Base-by-base conservation (phyloP, 495 filamentous ascomycete species). In the Aspergillus bridgeri region DNA sequence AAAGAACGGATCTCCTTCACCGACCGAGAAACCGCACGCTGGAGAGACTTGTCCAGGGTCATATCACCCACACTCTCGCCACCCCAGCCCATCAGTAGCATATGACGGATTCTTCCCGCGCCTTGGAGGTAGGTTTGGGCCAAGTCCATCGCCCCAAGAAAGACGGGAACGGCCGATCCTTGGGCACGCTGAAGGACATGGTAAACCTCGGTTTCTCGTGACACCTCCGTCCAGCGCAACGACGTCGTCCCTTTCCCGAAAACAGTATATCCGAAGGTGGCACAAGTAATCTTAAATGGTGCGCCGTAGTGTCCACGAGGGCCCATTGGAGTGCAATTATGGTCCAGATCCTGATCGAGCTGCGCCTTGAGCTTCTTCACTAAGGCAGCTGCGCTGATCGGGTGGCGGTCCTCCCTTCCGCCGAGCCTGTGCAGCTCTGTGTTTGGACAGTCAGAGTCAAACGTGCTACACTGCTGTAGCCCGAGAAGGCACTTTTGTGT, bases 11-110 rank as follows among this genome's bases (percentile, higher is more conserved):
- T 54, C 42, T 62, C 62, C 42, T 54, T 62, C 25, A 69, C 29
- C 11, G 56, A 60, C 33, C 53, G 67, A 5, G 48, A 62, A 48
- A 62, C 50, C 17, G 29, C 54, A 48, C 5, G 15, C 25, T 50
- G 24, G 17, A 58, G n/a, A 55, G 20, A 45, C 52, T 42, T 42
- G 17, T 57, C 27, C 21, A 56, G 27, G 27, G 43, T 22, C 2
- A 2, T 45, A 48, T 56, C 23, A 46, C 42, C 25, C 44, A 57
- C 48, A n/a, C 33, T 53, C 47, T 75, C 61, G 3, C 76, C 75
- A 9, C 60, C 79, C 75, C 68, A 82, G 43, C 69, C 76, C 47
- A 83, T 71, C 0, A 83, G 62, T 18, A 79, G 63, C 58, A 82
- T 75, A 62, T 81, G 63, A 44, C 77, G 62, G 58, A 81, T 76